phyloP scores from a whole-genome alignment of 2,329 filamentous ascomycete species.

The Penicillium sp. region DNA sequence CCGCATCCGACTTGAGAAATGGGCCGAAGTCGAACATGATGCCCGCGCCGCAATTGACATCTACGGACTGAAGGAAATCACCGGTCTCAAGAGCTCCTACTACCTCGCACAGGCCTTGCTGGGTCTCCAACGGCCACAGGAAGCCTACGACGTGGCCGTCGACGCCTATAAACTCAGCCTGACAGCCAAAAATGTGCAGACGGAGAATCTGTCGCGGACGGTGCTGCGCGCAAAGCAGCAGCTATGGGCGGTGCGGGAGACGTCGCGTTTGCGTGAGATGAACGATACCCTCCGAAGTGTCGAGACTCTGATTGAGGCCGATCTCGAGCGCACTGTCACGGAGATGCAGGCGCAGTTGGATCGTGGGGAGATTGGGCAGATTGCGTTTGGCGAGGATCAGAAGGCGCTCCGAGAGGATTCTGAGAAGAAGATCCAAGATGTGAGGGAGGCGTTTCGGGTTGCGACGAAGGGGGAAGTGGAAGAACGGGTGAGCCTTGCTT shows the following conservation, averaged over 20 bases:
- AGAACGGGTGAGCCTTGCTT: slow-evolving; percentile 40
- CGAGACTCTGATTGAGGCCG: slow-evolving; percentile 42
- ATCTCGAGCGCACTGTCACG: slow-evolving; percentile 37
- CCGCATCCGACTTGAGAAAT: slow-evolving; percentile 69
- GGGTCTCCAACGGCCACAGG: slow-evolving; percentile 67
- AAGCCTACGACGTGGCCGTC: slow-evolving; percentile 67
- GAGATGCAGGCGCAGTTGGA: slow-evolving; percentile 37
- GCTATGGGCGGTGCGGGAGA: slow-evolving; percentile 75
- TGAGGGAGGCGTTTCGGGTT: slow-evolving; percentile 45
- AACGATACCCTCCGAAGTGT: slow-evolving; percentile 41
- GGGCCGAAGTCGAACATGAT: slow-evolving; percentile 72
- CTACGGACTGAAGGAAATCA: slow-evolving; percentile 47
- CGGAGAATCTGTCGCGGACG: slow-evolving; percentile 67
- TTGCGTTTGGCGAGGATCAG: slow-evolving; percentile 67
- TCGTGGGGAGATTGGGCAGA: slow-evolving; percentile 49
- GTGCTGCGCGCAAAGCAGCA: slow-evolving; percentile 81
- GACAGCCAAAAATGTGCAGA: slow-evolving; percentile 61
- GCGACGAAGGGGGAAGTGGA: slow-evolving; percentile 42
- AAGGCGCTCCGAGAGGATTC: slow-evolving; percentile 54
- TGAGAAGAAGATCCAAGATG: slow-evolving; percentile 47
- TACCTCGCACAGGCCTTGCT: slow-evolving; percentile 81
- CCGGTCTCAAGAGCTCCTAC: slow-evolving; percentile 77
- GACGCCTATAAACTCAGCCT: slow-evolving; percentile 71
- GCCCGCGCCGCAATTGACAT: slow-evolving; percentile 72
- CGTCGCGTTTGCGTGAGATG: slow-evolving; percentile 45